phyloP scores from a whole-genome alignment of 176 grass and related monocot species.

The Olyra latifolia region DNA sequence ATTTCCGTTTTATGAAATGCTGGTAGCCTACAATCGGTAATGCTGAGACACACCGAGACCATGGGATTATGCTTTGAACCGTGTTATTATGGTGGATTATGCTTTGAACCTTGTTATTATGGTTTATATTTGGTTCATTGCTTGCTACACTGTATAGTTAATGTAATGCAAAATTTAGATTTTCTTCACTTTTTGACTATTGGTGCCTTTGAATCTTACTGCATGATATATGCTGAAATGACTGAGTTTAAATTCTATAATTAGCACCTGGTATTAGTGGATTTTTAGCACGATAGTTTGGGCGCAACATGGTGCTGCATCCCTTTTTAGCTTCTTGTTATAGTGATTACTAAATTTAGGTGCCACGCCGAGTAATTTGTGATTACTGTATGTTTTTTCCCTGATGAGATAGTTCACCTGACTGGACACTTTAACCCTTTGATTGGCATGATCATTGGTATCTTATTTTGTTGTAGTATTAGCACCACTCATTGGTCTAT shows the following conservation, averaged over 20 bases:
- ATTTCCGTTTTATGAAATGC: background rate
- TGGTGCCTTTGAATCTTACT: background rate
- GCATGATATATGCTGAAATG: background rate
- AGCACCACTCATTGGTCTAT: background rate
- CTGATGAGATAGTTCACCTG: background rate
- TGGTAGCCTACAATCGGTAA: background rate
- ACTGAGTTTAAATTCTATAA: slow-evolving; percentile 3
- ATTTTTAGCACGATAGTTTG: background rate
- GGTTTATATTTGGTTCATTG: slow-evolving; percentile 1
- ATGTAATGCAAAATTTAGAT: background rate
- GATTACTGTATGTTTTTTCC: slow-evolving; percentile 6
- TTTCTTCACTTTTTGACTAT: slow-evolving; percentile 18
- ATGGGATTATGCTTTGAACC: background rate
- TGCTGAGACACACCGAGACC: background rate
- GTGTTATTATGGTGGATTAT: slow-evolving; percentile 31
- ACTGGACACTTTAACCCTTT: slow-evolving; percentile 2
- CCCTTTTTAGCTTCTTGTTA: slow-evolving; percentile 23
- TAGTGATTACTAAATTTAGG: slow-evolving; percentile 22
- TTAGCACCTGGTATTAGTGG: background rate
- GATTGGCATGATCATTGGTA: background rate
- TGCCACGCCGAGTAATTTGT: background rate
- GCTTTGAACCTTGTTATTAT: background rate
- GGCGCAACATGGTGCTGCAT: background rate
- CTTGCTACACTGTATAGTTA: slow-evolving; percentile 9
- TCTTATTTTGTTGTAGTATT: slow-evolving; percentile 16